Evolutionary conservation across 139 green algal genomes (phyloP).

Genomic region (Chlorella vulgaris): DNA sequence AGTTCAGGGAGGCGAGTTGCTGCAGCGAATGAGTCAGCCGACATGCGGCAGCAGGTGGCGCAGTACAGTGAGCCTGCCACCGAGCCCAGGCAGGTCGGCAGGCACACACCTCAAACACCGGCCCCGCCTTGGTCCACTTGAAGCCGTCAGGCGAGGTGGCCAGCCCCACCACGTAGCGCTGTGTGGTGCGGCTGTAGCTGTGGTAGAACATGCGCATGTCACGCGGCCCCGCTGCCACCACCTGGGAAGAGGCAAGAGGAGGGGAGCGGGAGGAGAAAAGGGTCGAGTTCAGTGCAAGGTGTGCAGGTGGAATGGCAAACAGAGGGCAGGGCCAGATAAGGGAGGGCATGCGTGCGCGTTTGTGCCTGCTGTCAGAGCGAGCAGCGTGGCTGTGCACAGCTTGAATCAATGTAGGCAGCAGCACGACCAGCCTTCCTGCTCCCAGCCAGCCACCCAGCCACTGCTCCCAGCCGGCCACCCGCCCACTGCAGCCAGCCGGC

Average conservation of each 20-base stretch:
- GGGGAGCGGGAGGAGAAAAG: neutral
- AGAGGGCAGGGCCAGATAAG: no score
- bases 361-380: no score
- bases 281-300: no score
- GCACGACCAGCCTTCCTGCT: neutral
- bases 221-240: constrained; percentile 66
- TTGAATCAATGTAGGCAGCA: neutral
- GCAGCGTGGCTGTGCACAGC: no score
- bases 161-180: constrained; percentile 64
- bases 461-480: no score
- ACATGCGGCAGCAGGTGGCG: no score
- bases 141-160: constrained; percentile 83
- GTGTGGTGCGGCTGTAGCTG: constrained; percentile 57
- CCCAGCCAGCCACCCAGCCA: neutral
- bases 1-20: no score
- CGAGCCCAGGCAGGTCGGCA: no score
- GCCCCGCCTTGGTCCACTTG: constrained; percentile 65
- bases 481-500: neutral
- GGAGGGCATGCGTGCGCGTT: no score
- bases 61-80: no score
- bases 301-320: no score
- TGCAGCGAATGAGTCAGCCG: neutral
- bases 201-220: constrained; percentile 95
- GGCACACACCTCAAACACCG: constrained; percentile 50
- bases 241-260: constrained; percentile 35